A percentile compares a stretch with the other conserved stretches of the same genome.
These are phyloP conservation scores for slime mould (Dictyostelium discoideum) DNA, from an alignment of 78 protist genomes.

Conservation along the genomic window dicty_2.7 NC_007088.5:3633001-3633500, in stretches of 20 bases:
- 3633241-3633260: constrained; percentile 41
- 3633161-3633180: constrained; percentile 61
- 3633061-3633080: neutral
- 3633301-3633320: constrained; percentile 65
- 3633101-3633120: constrained; percentile 84
- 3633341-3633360: constrained; percentile 13
- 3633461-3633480: constrained; percentile 42
- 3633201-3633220: constrained; percentile 56
- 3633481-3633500: constrained; percentile 61
- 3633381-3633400: too few relatives aligned
- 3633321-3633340: constrained; percentile 79
- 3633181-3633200: neutral
- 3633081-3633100: neutral
- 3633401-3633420: neutral
- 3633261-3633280: constrained; percentile 21
- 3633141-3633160: constrained; percentile 61
- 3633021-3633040: too few relatives aligned
- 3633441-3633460: constrained; percentile 44
- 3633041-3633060: neutral
- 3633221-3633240: constrained; percentile 34
- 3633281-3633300: constrained; percentile 60
- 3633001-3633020: neutral
- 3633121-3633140: constrained; percentile 78
- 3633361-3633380: too few relatives aligned
- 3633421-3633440: constrained; percentile 22